A percentile compares a stretch with the other conserved stretches of the same genome.
phyloP scores from a whole-genome alignment of 2,329 filamentous ascomycete genomes.

The Dendryphion nanum region DNA sequence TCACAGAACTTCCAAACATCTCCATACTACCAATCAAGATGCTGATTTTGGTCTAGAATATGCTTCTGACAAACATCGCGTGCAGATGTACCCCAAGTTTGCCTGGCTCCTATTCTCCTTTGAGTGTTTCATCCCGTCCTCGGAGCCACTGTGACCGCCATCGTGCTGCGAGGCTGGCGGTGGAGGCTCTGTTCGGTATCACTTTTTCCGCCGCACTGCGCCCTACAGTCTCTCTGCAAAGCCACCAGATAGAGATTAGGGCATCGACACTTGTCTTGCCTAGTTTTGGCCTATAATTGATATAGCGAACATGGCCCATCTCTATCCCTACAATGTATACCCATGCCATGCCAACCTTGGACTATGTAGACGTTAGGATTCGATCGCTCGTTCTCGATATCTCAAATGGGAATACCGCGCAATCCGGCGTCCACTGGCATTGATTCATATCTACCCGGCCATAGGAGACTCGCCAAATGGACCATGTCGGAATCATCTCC shows the following conservation, averaged over 20 bases:
- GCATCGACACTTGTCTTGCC: background rate
- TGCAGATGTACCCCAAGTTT: constrained; percentile 7
- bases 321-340: no score
- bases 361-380: no score
- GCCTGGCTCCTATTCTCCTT: constrained; percentile 4
- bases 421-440: no score
- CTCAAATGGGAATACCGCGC: no score
- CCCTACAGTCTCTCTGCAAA: constrained; percentile 3
- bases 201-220: constrained; percentile 8
- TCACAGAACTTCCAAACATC: constrained; percentile 4
- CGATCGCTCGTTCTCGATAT: no score
- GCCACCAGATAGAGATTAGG: constrained; percentile 2
- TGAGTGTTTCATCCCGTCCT: constrained; percentile 2
- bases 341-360: no score
- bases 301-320: no score
- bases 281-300: background rate
- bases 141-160: constrained; percentile 4
- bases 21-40: constrained; percentile 4
- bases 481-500: no score
- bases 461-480: no score
- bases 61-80: constrained; percentile 3
- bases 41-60: background rate
- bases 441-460: no score
- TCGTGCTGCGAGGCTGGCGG: constrained; percentile 6
- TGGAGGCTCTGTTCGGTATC: constrained; percentile 6